Evolutionary conservation across 257 asterid genomes (phyloP), one percentile per base, ranked within the genome.

Genomic region (Fraxinus americana): DNA sequence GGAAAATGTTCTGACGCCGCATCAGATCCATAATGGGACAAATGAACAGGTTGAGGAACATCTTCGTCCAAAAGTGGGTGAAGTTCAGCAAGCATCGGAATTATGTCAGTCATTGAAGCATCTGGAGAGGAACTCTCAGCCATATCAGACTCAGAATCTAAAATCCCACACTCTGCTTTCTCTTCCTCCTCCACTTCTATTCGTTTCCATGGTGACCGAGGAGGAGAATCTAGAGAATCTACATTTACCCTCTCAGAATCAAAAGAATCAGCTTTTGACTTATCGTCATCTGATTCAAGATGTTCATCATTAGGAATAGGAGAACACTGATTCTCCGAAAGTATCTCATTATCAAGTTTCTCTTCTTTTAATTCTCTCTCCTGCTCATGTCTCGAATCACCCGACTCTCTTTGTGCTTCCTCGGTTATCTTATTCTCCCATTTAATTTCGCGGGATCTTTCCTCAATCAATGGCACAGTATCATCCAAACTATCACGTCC

Each of bases 1-100:
- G 82, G 75, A 32, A 96, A 86, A 23, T 19, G 78, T 43, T 87
- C 93, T 0, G 89, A 86, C 50, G 76, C 79, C 19, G 85, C 86
- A 75, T 85, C 89, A 11, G 94, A 94, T 48, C 80, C 91, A 67
- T 80, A 85, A 48, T 38, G 87, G 13, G 90, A 86, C 78, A 77
- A 77, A 35, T 79, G 87, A 82, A 68, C 73, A 25, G 86, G 90
- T 29, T 82, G 97, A 4, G 92, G 87, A n/a, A 78, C 75, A 10
- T 91, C 97, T 75, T 89, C 97, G 65, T 88, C 98, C 52, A 95
- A 84, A 73, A 95, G 96, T 1, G 99, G 99, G 74, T 93, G 97
- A 73, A 95, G 98, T 87, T 95, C 99, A 65, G 91, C 96, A 16
- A 95, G 97, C 91, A 95, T 89, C 1, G 99, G 99, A 77, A 91